Evolutionary conservation across 1,284 basidiomycete species (phyloP).

Genomic region (Phellopilus nigrolimitatus): DNA sequence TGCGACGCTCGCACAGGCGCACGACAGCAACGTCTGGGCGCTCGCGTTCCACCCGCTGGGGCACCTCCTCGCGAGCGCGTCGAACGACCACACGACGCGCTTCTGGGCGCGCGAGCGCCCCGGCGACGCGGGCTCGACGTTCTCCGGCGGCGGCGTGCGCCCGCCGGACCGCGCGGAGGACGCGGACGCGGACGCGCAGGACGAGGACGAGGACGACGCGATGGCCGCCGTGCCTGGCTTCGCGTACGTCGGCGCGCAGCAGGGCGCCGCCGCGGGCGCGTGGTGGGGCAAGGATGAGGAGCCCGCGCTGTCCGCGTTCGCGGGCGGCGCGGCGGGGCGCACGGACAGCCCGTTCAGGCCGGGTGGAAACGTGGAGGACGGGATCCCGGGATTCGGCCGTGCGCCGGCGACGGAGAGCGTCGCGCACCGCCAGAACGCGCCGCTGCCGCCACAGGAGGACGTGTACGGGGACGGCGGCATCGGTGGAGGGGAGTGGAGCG

Average conservation of each 20-base stretch:
- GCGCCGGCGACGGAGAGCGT: conserved; percentile 24
- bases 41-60: conserved; percentile 95
- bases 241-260: conserved; percentile 14
- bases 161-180: conserved; percentile 55
- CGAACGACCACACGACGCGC: conserved; percentile 95
- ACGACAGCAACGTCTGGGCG: conserved; percentile 97
- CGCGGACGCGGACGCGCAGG: conserved; percentile 62
- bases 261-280: conserved; percentile 16
- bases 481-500: conserved; percentile 12
- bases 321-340: neutral
- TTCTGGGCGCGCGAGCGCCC: conserved; percentile 93
- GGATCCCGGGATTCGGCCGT: conserved; percentile 50
- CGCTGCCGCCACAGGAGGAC: conserved; percentile 30
- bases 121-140: conserved; percentile 66
- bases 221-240: conserved; percentile 31
- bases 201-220: conserved; percentile 53
- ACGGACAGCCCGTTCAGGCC: conserved; percentile 3
- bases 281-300: conserved; percentile 40
- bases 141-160: conserved; percentile 73
- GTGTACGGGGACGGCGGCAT: conserved; percentile 25
- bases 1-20: conserved; percentile 84
- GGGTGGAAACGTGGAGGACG: conserved; percentile 37
- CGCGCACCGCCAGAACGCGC: conserved; percentile 26
- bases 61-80: conserved; percentile 87
- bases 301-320: too few relatives aligned